Percentiles rank a stretch among this genome's conserved stretches.
Conservation (phyloP, 768 basidiomycete species). For the Rubroboletus pulcherrimus region DNA sequence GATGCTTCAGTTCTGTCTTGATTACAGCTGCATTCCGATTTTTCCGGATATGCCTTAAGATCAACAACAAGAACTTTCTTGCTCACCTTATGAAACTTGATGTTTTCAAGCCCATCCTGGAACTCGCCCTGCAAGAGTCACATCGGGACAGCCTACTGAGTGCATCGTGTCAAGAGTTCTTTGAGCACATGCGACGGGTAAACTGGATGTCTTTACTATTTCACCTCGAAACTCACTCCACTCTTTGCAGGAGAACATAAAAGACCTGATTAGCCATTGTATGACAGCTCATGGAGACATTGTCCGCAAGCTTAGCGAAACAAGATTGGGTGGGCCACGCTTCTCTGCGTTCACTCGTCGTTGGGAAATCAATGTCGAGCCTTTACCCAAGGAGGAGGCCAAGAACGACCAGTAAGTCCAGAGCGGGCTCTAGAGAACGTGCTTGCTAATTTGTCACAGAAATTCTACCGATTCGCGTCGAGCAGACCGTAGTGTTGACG, state of each 20-base stretch:
- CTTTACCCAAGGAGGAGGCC: conserved; percentile 50
- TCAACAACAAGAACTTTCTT: conserved; percentile 74
- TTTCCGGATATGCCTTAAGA: conserved; percentile 80
- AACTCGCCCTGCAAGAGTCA: conserved; percentile 80
- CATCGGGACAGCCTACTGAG: conserved; percentile 87
- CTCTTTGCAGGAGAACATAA: conserved; percentile 71
- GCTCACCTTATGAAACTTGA: conserved; percentile 81
- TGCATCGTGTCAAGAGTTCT: conserved; percentile 94
- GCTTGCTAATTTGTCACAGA: conserved; percentile 29
- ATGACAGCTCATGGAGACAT: conserved; percentile 72
- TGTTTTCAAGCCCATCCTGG: conserved; percentile 76
- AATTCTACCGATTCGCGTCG: conserved; percentile 37
- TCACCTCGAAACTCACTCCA: conserved; percentile 4
- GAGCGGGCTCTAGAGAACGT: conserved; percentile 8
- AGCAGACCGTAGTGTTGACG: conserved; percentile 52
- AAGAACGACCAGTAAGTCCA: conserved; percentile 48
- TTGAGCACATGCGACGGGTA: conserved; percentile 87
- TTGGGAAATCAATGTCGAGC: conserved; percentile 93
- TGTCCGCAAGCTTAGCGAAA: conserved; percentile 60
- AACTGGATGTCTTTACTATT: conserved; percentile 20
- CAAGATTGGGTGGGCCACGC: conserved; percentile 57
- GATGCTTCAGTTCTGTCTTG: conserved; percentile 4
- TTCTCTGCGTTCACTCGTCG: conserved; percentile 72
- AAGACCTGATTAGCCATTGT: conserved; percentile 77
- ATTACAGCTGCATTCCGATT: conserved; percentile 82